Evolutionary conservation across 805 yeast species (phyloP).

Genomic region (Candida lessepsii): DNA sequence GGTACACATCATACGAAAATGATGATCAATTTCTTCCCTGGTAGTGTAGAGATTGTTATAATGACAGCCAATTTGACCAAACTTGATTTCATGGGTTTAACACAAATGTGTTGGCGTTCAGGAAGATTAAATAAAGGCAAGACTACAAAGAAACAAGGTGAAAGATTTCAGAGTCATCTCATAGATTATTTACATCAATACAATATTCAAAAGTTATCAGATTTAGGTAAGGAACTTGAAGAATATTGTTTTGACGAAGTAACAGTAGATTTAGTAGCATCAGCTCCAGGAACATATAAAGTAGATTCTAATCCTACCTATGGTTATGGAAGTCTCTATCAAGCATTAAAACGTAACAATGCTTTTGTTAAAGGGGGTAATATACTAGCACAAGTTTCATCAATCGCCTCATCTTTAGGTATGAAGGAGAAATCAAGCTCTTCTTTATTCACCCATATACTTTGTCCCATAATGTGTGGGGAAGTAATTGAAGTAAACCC

Average conservation of each 20-base stretch:
- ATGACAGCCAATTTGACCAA: constrained; percentile 60
- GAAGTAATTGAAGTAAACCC: constrained; percentile 25
- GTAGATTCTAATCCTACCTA: constrained; percentile 27
- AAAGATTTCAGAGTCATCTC: constrained; percentile 46
- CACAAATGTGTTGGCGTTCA: constrained; percentile 67
- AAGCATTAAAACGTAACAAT: constrained; percentile 34
- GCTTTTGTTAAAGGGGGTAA: constrained; percentile 23
- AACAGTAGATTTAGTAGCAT: constrained; percentile 53
- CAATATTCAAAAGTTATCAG: constrained; percentile 23
- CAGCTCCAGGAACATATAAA: constrained; percentile 48
- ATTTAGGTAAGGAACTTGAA: constrained; percentile 27
- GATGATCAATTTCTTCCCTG: constrained; percentile 58
- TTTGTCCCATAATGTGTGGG: constrained; percentile 35
- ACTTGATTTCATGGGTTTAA: constrained; percentile 54
- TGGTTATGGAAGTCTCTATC: constrained; percentile 50
- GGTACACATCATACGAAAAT: constrained; percentile 67
- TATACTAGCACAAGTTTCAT: constrained; percentile 47
- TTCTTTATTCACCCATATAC: constrained; percentile 47
- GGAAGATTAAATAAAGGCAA: constrained; percentile 33
- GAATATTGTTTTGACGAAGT: constrained; percentile 46
- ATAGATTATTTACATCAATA: constrained; percentile 46
- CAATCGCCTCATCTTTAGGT: constrained; percentile 47
- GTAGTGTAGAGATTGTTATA: constrained; percentile 49
- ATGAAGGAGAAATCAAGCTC: constrained; percentile 22
- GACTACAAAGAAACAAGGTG: constrained; percentile 13